A percentile compares a stretch with the other conserved stretches of the same genome.
phyloP scores from a whole-genome alignment of 23 red algal genomes.

The Gracilaria caudata region DNA sequence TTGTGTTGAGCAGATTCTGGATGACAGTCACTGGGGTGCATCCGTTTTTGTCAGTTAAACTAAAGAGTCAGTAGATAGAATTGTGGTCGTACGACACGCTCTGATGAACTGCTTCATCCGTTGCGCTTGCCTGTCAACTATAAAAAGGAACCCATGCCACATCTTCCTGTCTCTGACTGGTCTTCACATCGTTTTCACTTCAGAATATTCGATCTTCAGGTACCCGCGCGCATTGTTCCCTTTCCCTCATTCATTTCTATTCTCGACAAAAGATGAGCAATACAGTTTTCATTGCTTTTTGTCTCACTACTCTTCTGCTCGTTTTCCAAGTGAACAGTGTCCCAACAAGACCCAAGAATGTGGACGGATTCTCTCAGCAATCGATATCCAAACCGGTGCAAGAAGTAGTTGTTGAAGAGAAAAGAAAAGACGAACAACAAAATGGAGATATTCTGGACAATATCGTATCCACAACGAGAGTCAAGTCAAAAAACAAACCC shows the following conservation, averaged over 20 bases:
- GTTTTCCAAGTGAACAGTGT: background rate
- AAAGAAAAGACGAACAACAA: too few relatives aligned
- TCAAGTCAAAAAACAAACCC: background rate
- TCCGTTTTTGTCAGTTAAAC: constrained; percentile 6
- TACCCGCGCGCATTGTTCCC: background rate
- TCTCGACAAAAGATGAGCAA: background rate
- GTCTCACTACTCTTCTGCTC: background rate
- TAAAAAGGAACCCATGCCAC: background rate
- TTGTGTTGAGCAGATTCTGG: background rate
- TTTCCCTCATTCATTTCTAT: background rate
- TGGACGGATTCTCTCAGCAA: background rate
- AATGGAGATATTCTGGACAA: constrained; percentile 5
- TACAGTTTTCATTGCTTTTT: background rate
- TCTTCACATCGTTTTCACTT: background rate
- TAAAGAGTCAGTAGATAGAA: background rate
- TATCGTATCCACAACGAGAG: background rate
- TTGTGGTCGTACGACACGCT: background rate
- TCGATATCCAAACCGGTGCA: background rate
- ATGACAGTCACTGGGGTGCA: background rate
- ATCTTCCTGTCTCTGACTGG: background rate
- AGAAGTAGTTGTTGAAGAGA: background rate
- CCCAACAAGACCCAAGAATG: background rate
- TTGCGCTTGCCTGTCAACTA: background rate
- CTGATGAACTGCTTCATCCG: background rate
- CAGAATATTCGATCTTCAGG: background rate